Evolutionary conservation across 129 eudicot genomes (phyloP).

Genomic region (Heracleum sosnowskyi): DNA sequence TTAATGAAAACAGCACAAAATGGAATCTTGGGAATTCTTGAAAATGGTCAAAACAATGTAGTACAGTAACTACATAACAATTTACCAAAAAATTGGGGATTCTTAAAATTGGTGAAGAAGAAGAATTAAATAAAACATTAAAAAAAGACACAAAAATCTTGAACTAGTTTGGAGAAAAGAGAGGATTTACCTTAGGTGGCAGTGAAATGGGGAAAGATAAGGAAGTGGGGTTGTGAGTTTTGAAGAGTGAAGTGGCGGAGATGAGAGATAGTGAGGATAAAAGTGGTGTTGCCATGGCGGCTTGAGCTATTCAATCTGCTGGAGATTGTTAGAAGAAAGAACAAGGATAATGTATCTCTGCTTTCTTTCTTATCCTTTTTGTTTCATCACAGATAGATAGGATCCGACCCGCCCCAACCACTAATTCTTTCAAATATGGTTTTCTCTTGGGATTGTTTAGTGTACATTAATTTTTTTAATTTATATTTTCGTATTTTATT

Average conservation of each 20-base stretch:
- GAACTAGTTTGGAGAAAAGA: background rate
- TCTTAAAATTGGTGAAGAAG: background rate
- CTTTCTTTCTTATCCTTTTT: too few relatives aligned
- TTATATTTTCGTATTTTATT: too few relatives aligned
- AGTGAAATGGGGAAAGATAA: conserved; percentile 39
- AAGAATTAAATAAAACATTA: background rate
- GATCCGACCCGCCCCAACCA: too few relatives aligned
- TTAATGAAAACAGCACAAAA: background rate
- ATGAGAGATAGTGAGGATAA: conserved; percentile 55
- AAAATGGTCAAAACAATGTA: background rate
- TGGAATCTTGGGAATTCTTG: background rate
- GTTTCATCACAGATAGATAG: too few relatives aligned
- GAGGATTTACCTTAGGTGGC: conserved; percentile 45
- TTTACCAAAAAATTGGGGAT: background rate
- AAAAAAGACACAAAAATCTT: background rate
- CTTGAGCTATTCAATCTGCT: conserved; percentile 37
- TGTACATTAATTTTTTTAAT: too few relatives aligned
- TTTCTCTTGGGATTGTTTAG: too few relatives aligned
- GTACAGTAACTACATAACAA: background rate
- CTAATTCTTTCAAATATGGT: too few relatives aligned
- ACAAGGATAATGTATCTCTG: too few relatives aligned
- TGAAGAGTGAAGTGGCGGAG: conserved; percentile 37
- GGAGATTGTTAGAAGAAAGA: background rate
- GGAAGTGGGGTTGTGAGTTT: conserved; percentile 23
- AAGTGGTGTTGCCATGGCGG: conserved; percentile 54